A percentile compares a stretch with the other conserved stretches of the same genome.
Evolutionary conservation across 148 eudicot genomes (phyloP).

Genomic region (Silene conica): DNA sequence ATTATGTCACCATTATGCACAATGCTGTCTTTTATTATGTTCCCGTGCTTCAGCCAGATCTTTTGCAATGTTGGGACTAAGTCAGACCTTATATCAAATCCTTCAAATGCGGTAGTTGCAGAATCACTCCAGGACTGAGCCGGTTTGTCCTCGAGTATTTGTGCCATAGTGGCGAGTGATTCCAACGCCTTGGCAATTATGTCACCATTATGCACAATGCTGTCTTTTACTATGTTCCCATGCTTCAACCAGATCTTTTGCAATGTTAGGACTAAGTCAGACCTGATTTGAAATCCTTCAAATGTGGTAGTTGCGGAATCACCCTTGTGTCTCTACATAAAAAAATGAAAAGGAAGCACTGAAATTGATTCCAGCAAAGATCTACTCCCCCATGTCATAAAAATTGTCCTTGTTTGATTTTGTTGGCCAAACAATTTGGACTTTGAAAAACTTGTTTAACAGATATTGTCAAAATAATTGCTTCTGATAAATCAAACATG

Average conservation of each 20-base stretch:
- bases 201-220: background rate
- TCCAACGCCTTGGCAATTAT: slow-evolving; percentile 15
- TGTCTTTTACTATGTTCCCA: slow-evolving; percentile 6
- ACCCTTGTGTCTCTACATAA: background rate
- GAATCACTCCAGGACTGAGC: slow-evolving; percentile 4
- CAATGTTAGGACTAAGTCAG: slow-evolving; percentile 14
- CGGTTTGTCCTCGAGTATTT: slow-evolving; percentile 6
- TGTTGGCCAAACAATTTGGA: too few relatives aligned
- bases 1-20: background rate
- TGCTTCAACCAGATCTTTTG: slow-evolving; percentile 21
- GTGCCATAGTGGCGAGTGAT: slow-evolving; percentile 4
- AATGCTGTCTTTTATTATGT: background rate
- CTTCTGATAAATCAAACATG: too few relatives aligned
- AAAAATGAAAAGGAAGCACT: background rate
- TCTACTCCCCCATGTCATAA: too few relatives aligned
- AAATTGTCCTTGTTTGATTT: too few relatives aligned
- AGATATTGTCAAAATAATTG: too few relatives aligned
- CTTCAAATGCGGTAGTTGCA: slow-evolving; percentile 9
- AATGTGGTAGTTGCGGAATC: background rate
- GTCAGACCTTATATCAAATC: slow-evolving; percentile 5
- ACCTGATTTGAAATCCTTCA: background rate
- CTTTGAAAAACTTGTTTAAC: too few relatives aligned
- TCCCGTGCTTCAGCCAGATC: slow-evolving; percentile 20
- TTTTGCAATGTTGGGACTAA: slow-evolving; percentile 10
- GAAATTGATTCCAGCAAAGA: background rate